Percentiles rank a stretch among this genome's conserved stretches.
These are phyloP conservation scores for Davidsoniella eucalypti DNA, from an alignment of 2,329 filamentous ascomycete genomes.

Conservation along the genomic window DNA sequence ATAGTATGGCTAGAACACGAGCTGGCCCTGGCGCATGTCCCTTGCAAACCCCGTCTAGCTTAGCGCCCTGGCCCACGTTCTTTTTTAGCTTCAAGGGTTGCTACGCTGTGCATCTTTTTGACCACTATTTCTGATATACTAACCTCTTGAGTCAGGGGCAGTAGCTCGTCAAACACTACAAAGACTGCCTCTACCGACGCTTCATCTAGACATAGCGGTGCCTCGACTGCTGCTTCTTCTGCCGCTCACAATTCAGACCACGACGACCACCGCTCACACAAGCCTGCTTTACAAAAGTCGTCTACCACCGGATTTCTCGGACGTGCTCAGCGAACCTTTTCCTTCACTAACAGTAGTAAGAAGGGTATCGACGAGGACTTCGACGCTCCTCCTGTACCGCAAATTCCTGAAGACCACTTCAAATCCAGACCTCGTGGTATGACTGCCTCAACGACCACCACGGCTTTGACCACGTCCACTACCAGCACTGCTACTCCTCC, in stretches of 20 bases:
- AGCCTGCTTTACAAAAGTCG: constrained; percentile 30
- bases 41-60: constrained; percentile 4
- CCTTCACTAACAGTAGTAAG: constrained; percentile 37
- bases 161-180: constrained; percentile 42
- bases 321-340: constrained; percentile 41
- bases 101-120: background rate
- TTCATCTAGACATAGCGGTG: constrained; percentile 45
- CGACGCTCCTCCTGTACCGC: constrained; percentile 20
- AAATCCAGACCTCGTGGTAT: constrained; percentile 7
- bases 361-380: constrained; percentile 20
- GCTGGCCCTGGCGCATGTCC: constrained; percentile 8
- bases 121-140: constrained; percentile 1
- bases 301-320: constrained; percentile 35
- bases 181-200: constrained; percentile 43
- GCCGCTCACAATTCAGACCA: constrained; percentile 21
- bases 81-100: constrained; percentile 6
- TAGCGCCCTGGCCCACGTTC: background rate
- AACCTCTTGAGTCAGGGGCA: constrained; percentile 15
- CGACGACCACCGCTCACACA: constrained; percentile 9
- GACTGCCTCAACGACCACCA: constrained; percentile 10
- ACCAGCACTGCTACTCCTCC: constrained; percentile 36
- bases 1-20: constrained; percentile 3
- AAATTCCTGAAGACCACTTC: constrained; percentile 11
- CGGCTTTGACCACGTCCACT: constrained; percentile 33
- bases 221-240: constrained; percentile 44